Conservation (phyloP, 2,329 filamentous ascomycete genomes). For the Didymella pomorum region DNA sequence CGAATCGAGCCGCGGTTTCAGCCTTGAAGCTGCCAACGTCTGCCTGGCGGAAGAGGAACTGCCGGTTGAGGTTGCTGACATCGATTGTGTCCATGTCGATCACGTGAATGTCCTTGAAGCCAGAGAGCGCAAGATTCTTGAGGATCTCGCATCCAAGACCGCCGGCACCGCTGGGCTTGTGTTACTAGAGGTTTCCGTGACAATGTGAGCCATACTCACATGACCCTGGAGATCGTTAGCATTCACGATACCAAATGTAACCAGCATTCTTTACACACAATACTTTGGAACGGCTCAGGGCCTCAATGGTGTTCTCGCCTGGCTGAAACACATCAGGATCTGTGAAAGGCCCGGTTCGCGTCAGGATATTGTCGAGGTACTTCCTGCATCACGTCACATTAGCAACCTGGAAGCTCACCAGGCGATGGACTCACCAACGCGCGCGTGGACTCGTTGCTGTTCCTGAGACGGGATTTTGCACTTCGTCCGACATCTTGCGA, state of each 20-base stretch:
- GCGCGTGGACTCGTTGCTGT: slow-evolving; percentile 41
- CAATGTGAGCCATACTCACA: slow-evolving; percentile 41
- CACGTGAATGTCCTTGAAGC: slow-evolving; percentile 96
- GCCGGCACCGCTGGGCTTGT: slow-evolving; percentile 81
- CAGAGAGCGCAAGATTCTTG: slow-evolving; percentile 93
- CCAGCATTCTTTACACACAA: slow-evolving; percentile 63
- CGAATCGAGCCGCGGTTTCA: slow-evolving; percentile 89
- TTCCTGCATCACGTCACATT: slow-evolving; percentile 64
- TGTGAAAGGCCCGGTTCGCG: slow-evolving; percentile 80
- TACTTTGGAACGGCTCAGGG: slow-evolving; percentile 57
- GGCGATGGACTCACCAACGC: slow-evolving; percentile 53
- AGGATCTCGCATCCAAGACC: slow-evolving; percentile 95
- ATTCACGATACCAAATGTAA: not conserved
- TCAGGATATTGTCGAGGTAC: slow-evolving; percentile 82
- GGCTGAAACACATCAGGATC: slow-evolving; percentile 64
- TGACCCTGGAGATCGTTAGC: slow-evolving; percentile 46
- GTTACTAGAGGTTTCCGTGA: slow-evolving; percentile 18
- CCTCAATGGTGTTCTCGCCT: slow-evolving; percentile 59
- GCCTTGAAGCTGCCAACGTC: slow-evolving; percentile 96
- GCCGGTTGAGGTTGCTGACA: slow-evolving; percentile 95
- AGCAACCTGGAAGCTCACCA: slow-evolving; percentile 20
- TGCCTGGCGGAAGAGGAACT: slow-evolving; percentile 90
- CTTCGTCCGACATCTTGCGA: slow-evolving; percentile 37
- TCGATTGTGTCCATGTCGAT: slow-evolving; percentile 99
- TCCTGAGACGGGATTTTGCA: slow-evolving; percentile 22